phyloP scores from a whole-genome alignment of 306 rosid genomes.

The Casuarina glauca region DNA sequence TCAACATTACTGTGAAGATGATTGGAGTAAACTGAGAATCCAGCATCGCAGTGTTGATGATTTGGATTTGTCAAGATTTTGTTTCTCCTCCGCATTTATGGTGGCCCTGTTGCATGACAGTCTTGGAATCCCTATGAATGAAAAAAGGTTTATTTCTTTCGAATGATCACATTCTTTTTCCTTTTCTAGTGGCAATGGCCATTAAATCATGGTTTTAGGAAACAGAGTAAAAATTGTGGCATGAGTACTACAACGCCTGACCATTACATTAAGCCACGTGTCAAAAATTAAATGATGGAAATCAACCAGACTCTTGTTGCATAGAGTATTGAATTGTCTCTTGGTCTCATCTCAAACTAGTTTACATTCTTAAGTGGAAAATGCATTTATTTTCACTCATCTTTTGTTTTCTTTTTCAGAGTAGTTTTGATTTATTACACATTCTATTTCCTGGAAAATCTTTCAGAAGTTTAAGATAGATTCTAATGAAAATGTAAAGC shows the following conservation, averaged over 20 bases:
- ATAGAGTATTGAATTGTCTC: neutral
- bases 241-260: neutral
- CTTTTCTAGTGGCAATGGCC: neutral
- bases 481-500: neutral
- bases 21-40: conserved; percentile 45
- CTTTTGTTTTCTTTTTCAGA: neutral
- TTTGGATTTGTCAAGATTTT: conserved; percentile 42
- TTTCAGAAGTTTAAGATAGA: neutral
- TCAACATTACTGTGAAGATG: conserved; percentile 46
- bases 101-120: conserved; percentile 46
- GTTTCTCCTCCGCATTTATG: conserved; percentile 59
- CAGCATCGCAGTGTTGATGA: conserved; percentile 37
- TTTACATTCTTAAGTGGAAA: neutral
- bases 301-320: neutral
- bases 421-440: neutral
- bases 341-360: neutral
- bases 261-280: neutral
- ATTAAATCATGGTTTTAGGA: neutral
- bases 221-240: neutral
- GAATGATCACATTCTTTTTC: neutral
- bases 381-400: neutral
- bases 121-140: conserved; percentile 43
- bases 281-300: neutral
- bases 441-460: neutral
- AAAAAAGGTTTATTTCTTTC: conserved; percentile 37